Percentiles rank a stretch among this genome's conserved stretches.
Conservation (phyloP, 1,139 yeast species). For the Diutina scorzettiae region DNA sequence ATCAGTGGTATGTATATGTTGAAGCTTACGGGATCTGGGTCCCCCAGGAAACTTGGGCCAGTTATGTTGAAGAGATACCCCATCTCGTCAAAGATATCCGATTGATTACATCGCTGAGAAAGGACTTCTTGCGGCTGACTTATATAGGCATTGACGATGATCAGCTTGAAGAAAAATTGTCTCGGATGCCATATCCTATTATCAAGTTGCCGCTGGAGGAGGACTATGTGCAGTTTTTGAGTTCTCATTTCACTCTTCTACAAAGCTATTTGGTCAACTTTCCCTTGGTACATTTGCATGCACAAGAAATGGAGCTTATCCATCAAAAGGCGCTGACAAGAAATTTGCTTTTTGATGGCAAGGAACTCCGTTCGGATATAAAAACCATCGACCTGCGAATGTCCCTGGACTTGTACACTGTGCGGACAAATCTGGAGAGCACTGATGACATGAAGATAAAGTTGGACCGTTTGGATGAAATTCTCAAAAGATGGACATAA, state of each 20-base stretch:
- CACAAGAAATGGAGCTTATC: background rate
- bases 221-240: background rate
- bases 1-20: constrained; percentile 9
- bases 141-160: background rate
- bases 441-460: background rate
- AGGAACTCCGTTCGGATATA: background rate
- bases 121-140: background rate
- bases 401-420: background rate
- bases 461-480: background rate
- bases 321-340: background rate
- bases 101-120: background rate
- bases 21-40: constrained; percentile 22
- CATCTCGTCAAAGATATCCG: background rate
- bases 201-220: background rate
- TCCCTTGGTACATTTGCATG: background rate
- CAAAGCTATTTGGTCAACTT: background rate
- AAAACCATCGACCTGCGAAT: background rate
- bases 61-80: background rate
- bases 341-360: background rate
- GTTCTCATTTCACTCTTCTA: background rate
- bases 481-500: background rate
- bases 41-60: background rate
- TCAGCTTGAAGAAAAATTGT: background rate
- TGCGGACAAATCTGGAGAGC: background rate
- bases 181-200: background rate